phyloP scores from a whole-genome alignment of 2,329 filamentous ascomycete species.

The Fusarium sulawesiense region DNA sequence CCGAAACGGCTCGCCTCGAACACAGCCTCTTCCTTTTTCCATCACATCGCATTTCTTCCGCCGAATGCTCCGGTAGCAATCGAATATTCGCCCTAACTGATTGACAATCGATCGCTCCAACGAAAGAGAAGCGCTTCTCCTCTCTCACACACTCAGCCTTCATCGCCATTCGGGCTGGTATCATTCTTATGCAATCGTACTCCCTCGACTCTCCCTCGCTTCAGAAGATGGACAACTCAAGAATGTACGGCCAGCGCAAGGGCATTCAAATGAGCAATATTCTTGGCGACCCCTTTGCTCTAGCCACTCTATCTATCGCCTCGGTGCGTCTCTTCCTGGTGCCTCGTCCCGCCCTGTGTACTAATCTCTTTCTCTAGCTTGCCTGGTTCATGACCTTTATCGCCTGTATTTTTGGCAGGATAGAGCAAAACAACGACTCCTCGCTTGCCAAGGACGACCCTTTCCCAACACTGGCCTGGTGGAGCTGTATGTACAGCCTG shows the following conservation, averaged over 20 bases:
- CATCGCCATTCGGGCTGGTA: conserved; percentile 20
- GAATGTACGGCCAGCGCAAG: conserved; percentile 66
- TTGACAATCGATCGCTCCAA: conserved; percentile 18
- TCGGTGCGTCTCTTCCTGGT: conserved; percentile 70
- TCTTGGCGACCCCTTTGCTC: conserved; percentile 93
- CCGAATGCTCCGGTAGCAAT: conserved; percentile 49
- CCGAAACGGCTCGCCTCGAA: conserved; percentile 13
- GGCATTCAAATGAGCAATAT: conserved; percentile 87
- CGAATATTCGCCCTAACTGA: conserved; percentile 27
- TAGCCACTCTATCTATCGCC: conserved; percentile 92
- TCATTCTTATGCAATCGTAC: conserved; percentile 73
- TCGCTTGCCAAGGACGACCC: conserved; percentile 32
- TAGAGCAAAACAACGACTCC: conserved; percentile 56
- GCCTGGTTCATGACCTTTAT: conserved; percentile 96
- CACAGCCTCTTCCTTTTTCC: conserved; percentile 29
- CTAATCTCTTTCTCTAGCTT: conserved; percentile 67
- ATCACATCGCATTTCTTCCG: conserved; percentile 23
- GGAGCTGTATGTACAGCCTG: conserved; percentile 86
- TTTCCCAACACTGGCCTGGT: conserved; percentile 94
- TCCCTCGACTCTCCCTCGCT: conserved; percentile 79
- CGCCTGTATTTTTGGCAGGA: conserved; percentile 79
- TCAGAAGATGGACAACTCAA: conserved; percentile 81
- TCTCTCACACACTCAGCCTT: conserved; percentile 14
- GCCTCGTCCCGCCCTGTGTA: background rate
- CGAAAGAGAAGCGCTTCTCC: conserved; percentile 27